Evolutionary conservation across 352 stramenopile species (phyloP), one percentile per base, ranked within the genome.

Genomic region (Pythium brachiatum): DNA sequence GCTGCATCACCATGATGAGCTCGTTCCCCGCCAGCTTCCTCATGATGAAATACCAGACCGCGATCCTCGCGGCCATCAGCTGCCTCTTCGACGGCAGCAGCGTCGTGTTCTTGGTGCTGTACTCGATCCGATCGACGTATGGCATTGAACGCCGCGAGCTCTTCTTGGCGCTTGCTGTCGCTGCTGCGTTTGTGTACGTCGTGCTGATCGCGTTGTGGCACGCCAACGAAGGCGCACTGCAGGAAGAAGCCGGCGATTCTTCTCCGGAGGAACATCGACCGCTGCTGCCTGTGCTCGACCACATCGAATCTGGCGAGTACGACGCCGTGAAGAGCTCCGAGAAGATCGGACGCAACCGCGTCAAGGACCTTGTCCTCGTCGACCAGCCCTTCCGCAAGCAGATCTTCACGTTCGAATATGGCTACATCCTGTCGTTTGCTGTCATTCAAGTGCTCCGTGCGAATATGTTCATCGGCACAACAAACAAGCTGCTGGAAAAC

Each of bases 391-490:
- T 94, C 21, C 39, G 27, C 26, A 83, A 83, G 50, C 86, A 95
- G 69, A 70, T 94, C 23, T 69, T 66, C 26, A 90, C 83, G 52
- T 90, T 93, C 43, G 85, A 94, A 67, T 96, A 94, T 46, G 75
- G 56, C 5, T 96, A 80, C 56, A 81, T 96, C 25, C 65, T 91
- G 52, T 53, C 77, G 20, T 94, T 89, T 69, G 81, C 84, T 11
- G 69, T 75, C 11, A 60, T 92, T 7, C 85, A 96, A 41, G 79
- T 94, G 36, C 69, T 96, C 23, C 86, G 86, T 8, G 79, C 85
- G 2, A 94, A 78, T 13, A 69, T 93, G 26, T 96, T 92, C 70
- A 94, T 96, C 57, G 87, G 87, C 57, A 92, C 87, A 53, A 79
- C 81, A 29, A 95, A 94, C 72, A 92, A 95, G 50, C 60, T 90